phyloP scores from a whole-genome alignment of 228 moss, liverwort and hornwort species.

The Sphagnum fallax region DNA sequence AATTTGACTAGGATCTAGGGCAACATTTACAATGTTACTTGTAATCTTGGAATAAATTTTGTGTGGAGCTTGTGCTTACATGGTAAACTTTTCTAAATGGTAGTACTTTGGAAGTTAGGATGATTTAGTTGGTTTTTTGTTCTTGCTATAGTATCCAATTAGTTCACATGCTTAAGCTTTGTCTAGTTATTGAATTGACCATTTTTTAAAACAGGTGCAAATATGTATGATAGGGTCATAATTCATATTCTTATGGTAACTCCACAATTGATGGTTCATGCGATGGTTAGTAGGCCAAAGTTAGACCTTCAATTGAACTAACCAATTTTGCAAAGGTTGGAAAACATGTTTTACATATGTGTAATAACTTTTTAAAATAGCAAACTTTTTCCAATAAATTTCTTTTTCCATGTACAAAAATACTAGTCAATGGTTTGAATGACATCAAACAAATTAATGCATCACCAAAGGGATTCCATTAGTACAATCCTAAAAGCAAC shows the following conservation, averaged over 20 bases:
- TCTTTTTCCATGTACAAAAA: conserved; percentile 65
- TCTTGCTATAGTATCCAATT: too few species aligned
- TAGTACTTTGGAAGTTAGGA: conserved; percentile 64
- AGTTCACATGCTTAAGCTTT: too few species aligned
- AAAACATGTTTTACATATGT: conserved; percentile 84
- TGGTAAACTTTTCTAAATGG: conserved; percentile 79
- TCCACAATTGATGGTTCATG: conserved; percentile 25
- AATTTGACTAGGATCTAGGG: too few species aligned
- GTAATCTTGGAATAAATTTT: too few species aligned
- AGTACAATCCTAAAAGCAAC: conserved; percentile 92
- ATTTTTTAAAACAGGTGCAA: too few species aligned
- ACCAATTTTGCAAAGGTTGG: conserved; percentile 84
- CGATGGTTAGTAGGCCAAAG: conserved; percentile 86
- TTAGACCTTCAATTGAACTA: conserved; percentile 81
- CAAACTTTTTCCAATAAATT: too few species aligned
- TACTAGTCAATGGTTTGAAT: conserved; percentile 71
- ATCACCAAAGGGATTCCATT: conserved; percentile 70
- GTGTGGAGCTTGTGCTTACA: conserved; percentile 85
- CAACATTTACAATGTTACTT: too few species aligned
- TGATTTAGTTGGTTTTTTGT: too few species aligned
- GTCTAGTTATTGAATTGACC: too few species aligned
- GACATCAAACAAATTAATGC: conserved; percentile 68
- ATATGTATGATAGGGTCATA: too few species aligned
- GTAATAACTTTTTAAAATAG: too few species aligned
- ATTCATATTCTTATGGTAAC: too few species aligned